A percentile compares a stretch with the other conserved stretches of the same genome.
phyloP scores from a whole-genome alignment of 2,329 filamentous ascomycete species.

The Thielaviopsis populi region DNA sequence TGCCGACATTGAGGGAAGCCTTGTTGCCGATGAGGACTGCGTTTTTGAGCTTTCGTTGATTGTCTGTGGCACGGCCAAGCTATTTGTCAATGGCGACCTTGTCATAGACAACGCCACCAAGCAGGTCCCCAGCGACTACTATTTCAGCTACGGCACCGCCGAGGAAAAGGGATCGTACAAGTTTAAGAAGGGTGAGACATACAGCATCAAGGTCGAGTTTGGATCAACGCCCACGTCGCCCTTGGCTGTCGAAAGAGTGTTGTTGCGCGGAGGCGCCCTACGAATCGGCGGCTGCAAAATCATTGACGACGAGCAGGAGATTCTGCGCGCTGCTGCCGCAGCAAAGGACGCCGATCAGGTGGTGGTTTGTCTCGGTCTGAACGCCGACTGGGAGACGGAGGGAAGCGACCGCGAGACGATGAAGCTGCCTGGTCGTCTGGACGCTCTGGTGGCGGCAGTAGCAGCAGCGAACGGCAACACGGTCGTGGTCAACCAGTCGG shows the following conservation, averaged over 20 bases:
- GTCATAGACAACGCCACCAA: constrained; percentile 52
- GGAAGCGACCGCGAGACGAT: constrained; percentile 65
- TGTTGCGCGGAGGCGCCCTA: constrained; percentile 45
- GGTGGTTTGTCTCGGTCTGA: constrained; percentile 62
- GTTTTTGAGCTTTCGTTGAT: constrained; percentile 51
- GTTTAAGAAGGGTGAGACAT: constrained; percentile 43
- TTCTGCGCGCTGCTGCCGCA: constrained; percentile 49
- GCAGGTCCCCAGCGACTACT: constrained; percentile 45
- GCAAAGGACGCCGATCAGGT: constrained; percentile 62
- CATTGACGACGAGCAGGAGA: constrained; percentile 42
- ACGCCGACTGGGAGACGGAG: constrained; percentile 70
- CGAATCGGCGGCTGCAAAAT: constrained; percentile 46
- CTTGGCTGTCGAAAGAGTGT: constrained; percentile 33
- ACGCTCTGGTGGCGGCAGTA: constrained; percentile 53
- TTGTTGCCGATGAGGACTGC: constrained; percentile 44
- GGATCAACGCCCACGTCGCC: constrained; percentile 43
- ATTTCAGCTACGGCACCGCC: constrained; percentile 48
- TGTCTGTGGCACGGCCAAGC: constrained; percentile 49
- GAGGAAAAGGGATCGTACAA: constrained; percentile 46
- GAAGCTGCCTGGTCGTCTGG: constrained; percentile 57
- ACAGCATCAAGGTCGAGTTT: constrained; percentile 45
- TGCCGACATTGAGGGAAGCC: constrained; percentile 44
- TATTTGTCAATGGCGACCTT: constrained; percentile 46
- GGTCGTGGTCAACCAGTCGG: constrained; percentile 61
- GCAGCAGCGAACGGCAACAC: constrained; percentile 52